Evolutionary conservation across 2,329 filamentous ascomycete genomes (phyloP), one percentile per base, ranked within the genome.

Genomic region (Pseudocercospora fijiensis): DNA sequence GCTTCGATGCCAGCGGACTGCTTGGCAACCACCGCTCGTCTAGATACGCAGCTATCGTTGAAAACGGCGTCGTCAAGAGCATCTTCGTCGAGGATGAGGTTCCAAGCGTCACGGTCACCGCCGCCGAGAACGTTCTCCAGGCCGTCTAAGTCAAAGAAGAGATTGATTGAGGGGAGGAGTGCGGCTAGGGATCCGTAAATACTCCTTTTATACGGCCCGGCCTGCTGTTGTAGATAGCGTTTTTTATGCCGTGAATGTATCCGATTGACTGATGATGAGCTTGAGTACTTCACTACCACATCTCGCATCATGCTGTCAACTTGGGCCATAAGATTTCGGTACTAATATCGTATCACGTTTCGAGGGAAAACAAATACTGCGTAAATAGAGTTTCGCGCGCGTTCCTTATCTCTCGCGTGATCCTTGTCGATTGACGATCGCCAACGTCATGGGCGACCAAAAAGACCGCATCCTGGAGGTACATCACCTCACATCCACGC

Each of bases 41-140:
- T 47, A 63, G 70, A 18, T 72, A 72, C 55, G 70, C 67, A 7
- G 70, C 70, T 27, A 63, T 72, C 41, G 65, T 70, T 10, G 66
- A 71, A 52, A 56, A 67, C 28, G 69, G 67, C 7, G 61, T 62
- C 4, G 69, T 71, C 7, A 64, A 66, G 65, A 45, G 61, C 26
- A 68, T 72, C 53, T 72, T 70, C 58, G 63, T 69, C 13, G 69
- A 72, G 65, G 69, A 72, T 28, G 65, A 70, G 65, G 69, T 69
- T 22, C 68, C 69, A 10, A 63, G 57, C 7, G 68, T 72, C 10
- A 72, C 69, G 6, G 66, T 69, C 20, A 70, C 68, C 26, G 65
- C 57, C 10, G 70, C 70, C 27, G 63, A 65, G 22, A 69, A 67
- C 26, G 69, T 72, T 3, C 64, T 71, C 27, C 61, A 64, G 49